A percentile compares a stretch with the other conserved stretches of the same genome.
phyloP scores from a whole-genome alignment of 2,329 filamentous ascomycete species.

The Lachnellula suecica region DNA sequence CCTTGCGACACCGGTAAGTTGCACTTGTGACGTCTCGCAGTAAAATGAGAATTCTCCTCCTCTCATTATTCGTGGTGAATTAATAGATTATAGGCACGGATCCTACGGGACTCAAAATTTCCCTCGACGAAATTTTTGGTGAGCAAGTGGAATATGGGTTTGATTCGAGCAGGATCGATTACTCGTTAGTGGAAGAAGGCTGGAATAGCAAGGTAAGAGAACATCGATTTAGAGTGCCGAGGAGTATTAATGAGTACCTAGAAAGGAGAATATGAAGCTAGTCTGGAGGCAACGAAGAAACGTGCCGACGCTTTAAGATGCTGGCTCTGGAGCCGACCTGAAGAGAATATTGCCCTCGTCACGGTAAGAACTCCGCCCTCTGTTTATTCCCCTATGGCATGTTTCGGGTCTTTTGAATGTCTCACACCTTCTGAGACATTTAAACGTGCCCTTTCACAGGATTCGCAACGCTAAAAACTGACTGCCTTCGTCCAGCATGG shows the following conservation, averaged over 20 bases:
- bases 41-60: too few species aligned
- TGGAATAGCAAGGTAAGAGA: slow-evolving; percentile 19
- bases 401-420: too few species aligned
- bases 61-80: too few species aligned
- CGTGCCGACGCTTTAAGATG: slow-evolving; percentile 14
- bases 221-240: not conserved
- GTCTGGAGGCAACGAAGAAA: slow-evolving; percentile 8
- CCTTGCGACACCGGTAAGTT: slow-evolving; percentile 23
- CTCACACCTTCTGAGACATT: too few species aligned
- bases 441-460: too few species aligned
- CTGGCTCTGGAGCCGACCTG: slow-evolving; percentile 17
- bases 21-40: too few species aligned
- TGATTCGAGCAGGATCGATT: slow-evolving; percentile 15
- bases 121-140: slow-evolving; percentile 6
- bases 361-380: too few species aligned
- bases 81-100: too few species aligned
- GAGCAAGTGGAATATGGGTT: slow-evolving; percentile 11
- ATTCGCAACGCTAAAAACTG: too few species aligned
- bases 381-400: too few species aligned
- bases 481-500: slow-evolving; percentile 20
- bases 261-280: slow-evolving; percentile 18
- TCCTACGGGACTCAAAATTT: slow-evolving; percentile 1
- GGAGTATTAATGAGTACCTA: not conserved
- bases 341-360: slow-evolving; percentile 15
- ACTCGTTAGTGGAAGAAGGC: slow-evolving; percentile 10